Percentiles rank a stretch among this genome's conserved stretches.
Conservation (phyloP, 2,329 filamentous ascomycete species). For the Allantophomopsis lycopodina region DNA sequence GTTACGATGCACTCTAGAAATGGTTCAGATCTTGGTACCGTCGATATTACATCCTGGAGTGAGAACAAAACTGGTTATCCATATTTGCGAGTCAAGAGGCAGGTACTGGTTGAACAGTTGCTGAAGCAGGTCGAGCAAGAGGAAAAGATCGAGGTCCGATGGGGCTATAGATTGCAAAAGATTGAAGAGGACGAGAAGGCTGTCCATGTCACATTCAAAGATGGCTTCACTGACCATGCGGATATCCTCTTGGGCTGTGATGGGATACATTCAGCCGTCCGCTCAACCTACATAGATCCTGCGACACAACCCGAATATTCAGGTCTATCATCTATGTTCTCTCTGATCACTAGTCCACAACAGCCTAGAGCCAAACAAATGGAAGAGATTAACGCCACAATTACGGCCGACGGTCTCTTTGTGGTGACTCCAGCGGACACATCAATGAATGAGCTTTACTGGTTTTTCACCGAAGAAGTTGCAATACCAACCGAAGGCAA, state of each 20-base stretch:
- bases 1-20: too few relatives aligned
- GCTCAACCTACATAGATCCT: conserved; percentile 17
- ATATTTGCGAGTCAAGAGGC: conserved; percentile 16
- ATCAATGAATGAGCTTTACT: too few relatives aligned
- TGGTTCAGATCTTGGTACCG: too few relatives aligned
- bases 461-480: too few relatives aligned
- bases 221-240: conserved; percentile 14
- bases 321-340: conserved; percentile 8
- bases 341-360: too few relatives aligned
- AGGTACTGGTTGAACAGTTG: conserved; percentile 16
- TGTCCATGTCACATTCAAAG: conserved; percentile 15
- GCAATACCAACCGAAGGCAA: too few relatives aligned
- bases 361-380: too few relatives aligned
- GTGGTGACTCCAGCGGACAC: too few relatives aligned
- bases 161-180: conserved; percentile 8
- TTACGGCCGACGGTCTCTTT: too few relatives aligned
- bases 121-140: conserved; percentile 8
- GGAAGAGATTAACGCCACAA: too few relatives aligned
- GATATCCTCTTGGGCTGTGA: conserved; percentile 24
- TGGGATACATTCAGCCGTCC: conserved; percentile 23
- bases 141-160: conserved; percentile 14
- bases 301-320: conserved; percentile 17
- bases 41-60: conserved; percentile 7
- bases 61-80: conserved; percentile 15
- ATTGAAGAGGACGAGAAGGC: conserved; percentile 11